phyloP scores from a whole-genome alignment of 352 stramenopile genomes.

The Phytophthora ohioensis region DNA sequence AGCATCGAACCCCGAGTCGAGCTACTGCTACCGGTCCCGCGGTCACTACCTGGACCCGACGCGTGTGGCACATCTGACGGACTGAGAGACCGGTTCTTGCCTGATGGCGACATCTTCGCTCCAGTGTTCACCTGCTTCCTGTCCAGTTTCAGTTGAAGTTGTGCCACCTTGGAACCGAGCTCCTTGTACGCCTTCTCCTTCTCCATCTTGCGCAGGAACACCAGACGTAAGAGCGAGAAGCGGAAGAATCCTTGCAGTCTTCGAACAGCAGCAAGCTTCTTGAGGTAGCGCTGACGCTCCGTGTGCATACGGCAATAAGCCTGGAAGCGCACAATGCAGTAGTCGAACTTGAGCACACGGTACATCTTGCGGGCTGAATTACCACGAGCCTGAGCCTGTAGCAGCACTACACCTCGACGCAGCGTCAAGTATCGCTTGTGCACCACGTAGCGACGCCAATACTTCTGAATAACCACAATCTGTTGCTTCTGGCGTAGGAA shows the following conservation, averaged over 20 bases:
- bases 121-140: constrained; percentile 57
- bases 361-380: constrained; percentile 69
- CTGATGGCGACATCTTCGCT: constrained; percentile 55
- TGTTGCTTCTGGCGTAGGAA: constrained; percentile 60
- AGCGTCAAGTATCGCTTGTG: constrained; percentile 65
- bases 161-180: constrained; percentile 75
- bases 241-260: constrained; percentile 83
- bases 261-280: constrained; percentile 52
- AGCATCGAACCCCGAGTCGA: constrained; percentile 63
- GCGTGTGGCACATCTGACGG: constrained; percentile 36
- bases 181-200: constrained; percentile 84
- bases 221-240: constrained; percentile 75
- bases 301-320: constrained; percentile 71
- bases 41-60: constrained; percentile 23
- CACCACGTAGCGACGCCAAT: constrained; percentile 76
- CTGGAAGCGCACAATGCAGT: constrained; percentile 81
- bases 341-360: constrained; percentile 77
- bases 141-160: constrained; percentile 76
- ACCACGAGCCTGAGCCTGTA: constrained; percentile 75
- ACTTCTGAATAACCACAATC: constrained; percentile 73
- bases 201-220: constrained; percentile 84
- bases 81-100: constrained; percentile 38
- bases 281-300: constrained; percentile 61
- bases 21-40: constrained; percentile 33
- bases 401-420: constrained; percentile 53